Evolutionary conservation across 768 basidiomycete genomes (phyloP).

Genomic region (Rhodotorula sphaerocarpa): DNA sequence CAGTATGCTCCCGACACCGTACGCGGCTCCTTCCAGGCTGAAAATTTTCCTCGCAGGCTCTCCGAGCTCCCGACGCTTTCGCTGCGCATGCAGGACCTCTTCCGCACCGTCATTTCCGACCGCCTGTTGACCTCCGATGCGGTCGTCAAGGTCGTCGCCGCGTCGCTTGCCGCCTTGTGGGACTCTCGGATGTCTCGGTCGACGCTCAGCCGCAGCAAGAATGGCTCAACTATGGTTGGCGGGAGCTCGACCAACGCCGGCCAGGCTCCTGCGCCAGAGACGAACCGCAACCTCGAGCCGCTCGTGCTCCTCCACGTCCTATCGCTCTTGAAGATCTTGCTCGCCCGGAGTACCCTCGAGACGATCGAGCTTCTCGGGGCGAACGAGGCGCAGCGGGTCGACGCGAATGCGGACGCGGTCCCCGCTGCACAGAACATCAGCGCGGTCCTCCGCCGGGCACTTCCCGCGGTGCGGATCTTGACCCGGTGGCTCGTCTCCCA

Average conservation of each 20-base stretch:
- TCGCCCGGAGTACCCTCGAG: slow-evolving; percentile 60
- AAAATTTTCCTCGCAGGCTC: background rate
- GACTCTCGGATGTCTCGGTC: slow-evolving; percentile 64
- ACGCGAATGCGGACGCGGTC: slow-evolving; percentile 28
- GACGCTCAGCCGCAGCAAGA: background rate
- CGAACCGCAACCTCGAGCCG: slow-evolving; percentile 49
- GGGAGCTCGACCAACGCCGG: background rate
- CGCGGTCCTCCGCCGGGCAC: slow-evolving; percentile 70
- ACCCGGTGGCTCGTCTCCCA: slow-evolving; percentile 83
- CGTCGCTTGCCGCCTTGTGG: slow-evolving; percentile 75
- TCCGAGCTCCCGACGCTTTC: slow-evolving; percentile 45
- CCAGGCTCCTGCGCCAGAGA: background rate
- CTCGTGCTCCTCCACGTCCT: slow-evolving; percentile 62
- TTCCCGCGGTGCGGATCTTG: slow-evolving; percentile 77
- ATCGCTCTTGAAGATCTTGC: slow-evolving; percentile 55
- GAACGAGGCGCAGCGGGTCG: background rate
- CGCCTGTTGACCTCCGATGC: slow-evolving; percentile 66
- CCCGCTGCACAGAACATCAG: slow-evolving; percentile 75
- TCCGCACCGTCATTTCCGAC: slow-evolving; percentile 56
- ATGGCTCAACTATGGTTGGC: slow-evolving; percentile 1
- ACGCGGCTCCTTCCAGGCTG: background rate
- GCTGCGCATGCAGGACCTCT: slow-evolving; percentile 52
- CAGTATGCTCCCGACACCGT: background rate
- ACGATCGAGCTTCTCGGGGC: slow-evolving; percentile 43
- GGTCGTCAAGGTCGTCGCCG: slow-evolving; percentile 63